Base-by-base conservation (phyloP, 768 basidiomycete species). In the Collybia sordida region DNA sequence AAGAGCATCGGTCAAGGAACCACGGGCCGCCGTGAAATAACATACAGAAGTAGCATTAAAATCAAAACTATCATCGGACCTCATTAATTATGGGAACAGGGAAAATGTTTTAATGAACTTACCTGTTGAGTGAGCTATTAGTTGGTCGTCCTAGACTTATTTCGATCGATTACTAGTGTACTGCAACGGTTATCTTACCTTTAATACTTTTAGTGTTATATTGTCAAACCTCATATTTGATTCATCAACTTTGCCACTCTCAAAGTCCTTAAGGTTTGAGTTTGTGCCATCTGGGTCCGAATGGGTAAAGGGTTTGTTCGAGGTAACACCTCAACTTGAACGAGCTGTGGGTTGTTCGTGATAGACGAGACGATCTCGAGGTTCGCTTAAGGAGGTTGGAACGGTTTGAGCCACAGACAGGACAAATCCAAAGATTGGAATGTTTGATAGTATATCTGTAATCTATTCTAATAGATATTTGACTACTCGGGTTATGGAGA, bases 401-500 rank as follows among this genome's bases (percentile, higher is more conserved):
- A 77, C 54, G 9, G 70, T 65, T 27, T 62, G 64, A 3, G 67
- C 71, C 2, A 61, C 61, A 40, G 62, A 61, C 14, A 77, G 64
- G 3, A 69, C 66, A 42, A 64, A 64, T 2, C 74, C 72, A 0
- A 74, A 57, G 42, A 74, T 70, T 14, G 71, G 62, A 23, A 74
- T 56, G 3, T 66, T 72, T n/a, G 70, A 64, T 50, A 77, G 76
- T 31, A 75, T 51, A 48, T 77, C 75, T 1, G 74, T 69, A 12
- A 77, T 63, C 75, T 77, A 36, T 25, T 34, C 14, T 12, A 22
- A 46, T 22, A 43, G 17, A 19, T 3, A 9, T 52, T 70, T 57
- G 51, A 74, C 75, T 2, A 77, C 74, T 73, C 0, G 75, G 74
- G 47, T 77, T 77, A n/a, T n/a, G n/a, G 45, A 77, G 56, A 51